Evolutionary conservation across 2,329 filamentous ascomycete genomes (phyloP).

Genomic region (Meredithiella fracta): DNA sequence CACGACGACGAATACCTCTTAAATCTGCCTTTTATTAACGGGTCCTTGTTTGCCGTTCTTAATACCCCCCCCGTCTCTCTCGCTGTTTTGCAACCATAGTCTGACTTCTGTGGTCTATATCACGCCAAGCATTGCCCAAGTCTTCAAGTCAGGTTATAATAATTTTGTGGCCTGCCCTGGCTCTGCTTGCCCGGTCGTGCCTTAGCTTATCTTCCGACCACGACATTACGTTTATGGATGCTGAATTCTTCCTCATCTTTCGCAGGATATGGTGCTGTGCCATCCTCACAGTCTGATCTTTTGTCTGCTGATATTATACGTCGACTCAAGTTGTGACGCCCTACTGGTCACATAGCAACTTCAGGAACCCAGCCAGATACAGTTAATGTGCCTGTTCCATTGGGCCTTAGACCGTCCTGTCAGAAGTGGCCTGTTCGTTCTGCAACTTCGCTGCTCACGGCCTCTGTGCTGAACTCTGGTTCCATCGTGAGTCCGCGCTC

Average conservation of each 20-base stretch:
- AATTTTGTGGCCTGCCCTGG: not conserved
- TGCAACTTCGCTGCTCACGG: conserved; percentile 1
- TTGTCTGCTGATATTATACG: no score
- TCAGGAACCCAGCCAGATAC: not conserved
- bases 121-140: not conserved
- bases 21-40: not conserved
- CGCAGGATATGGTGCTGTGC: not conserved
- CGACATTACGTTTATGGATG: not conserved
- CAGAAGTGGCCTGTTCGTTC: conserved; percentile 1
- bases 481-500: conserved; percentile 9
- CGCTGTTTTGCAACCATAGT: not conserved
- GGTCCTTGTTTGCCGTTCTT: not conserved
- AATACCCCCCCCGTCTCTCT: not conserved
- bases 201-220: not conserved
- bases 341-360: no score
- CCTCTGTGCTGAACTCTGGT: conserved; percentile 9
- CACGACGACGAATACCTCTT: no score
- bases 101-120: not conserved
- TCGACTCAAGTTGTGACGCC: no score
- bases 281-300: not conserved
- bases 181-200: not conserved
- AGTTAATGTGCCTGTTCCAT: not conserved
- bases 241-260: not conserved
- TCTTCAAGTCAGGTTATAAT: conserved; percentile 1
- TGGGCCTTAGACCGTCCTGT: not conserved